A percentile compares a stretch with the other conserved stretches of the same genome.
Conservation (phyloP, 345 rosid genomes). For the Tarenaya hassleriana region DNA sequence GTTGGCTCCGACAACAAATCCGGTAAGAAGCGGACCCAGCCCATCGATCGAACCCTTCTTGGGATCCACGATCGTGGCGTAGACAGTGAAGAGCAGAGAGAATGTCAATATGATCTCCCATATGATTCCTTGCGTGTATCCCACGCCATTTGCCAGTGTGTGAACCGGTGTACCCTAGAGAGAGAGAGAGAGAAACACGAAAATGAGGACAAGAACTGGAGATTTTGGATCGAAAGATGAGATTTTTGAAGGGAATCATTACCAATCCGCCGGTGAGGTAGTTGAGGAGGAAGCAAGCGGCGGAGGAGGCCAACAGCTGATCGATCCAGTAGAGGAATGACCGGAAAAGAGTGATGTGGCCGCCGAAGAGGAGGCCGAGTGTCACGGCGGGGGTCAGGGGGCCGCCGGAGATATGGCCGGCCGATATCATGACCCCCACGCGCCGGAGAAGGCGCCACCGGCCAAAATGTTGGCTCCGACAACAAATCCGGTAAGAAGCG, state of each 20-base stretch:
- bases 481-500: slow-evolving; percentile 60
- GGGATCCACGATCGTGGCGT: slow-evolving; percentile 85
- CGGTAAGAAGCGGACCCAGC: slow-evolving; percentile 60
- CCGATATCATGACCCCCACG: slow-evolving; percentile 83
- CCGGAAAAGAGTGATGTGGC: slow-evolving; percentile 68
- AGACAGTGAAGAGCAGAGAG: slow-evolving; percentile 76
- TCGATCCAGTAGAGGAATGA: slow-evolving; percentile 65
- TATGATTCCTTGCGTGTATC: slow-evolving; percentile 52
- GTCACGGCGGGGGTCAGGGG: slow-evolving; percentile 95
- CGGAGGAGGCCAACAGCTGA: slow-evolving; percentile 69
- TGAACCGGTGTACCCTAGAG: slow-evolving; percentile 54
- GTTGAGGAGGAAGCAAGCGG: slow-evolving; percentile 72
- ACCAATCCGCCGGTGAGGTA: slow-evolving; percentile 90
- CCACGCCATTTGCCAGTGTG: slow-evolving; percentile 63
- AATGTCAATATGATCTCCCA: slow-evolving; percentile 81
- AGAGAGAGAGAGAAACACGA: no score
- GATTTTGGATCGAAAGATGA: no score
- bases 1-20: slow-evolving; percentile 77
- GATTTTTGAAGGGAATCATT: no score
- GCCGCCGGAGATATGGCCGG: slow-evolving; percentile 89
- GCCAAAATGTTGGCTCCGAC: slow-evolving; percentile 79
- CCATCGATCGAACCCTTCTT: slow-evolving; percentile 73
- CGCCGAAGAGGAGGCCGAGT: slow-evolving; percentile 67
- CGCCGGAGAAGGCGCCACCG: slow-evolving; percentile 81
- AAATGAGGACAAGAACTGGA: no score